Evolutionary conservation across 257 asterid species (phyloP), one percentile per base, ranked within the genome.

Genomic region (Avicennia marina): DNA sequence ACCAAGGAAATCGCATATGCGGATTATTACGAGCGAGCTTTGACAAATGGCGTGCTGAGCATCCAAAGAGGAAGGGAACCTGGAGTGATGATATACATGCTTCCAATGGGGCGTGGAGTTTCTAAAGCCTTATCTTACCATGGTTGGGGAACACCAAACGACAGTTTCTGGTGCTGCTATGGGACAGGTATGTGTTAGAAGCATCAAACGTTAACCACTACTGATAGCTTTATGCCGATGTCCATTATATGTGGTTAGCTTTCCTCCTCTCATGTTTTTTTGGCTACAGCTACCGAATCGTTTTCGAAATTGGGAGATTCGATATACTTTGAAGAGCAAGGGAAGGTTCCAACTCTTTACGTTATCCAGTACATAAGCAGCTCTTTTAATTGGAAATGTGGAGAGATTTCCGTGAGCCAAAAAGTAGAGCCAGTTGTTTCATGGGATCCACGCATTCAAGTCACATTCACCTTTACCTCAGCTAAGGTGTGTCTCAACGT

Each of bases 261-360:
- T n/a, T n/a, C n/a, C n/a, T n/a, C n/a, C n/a, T n/a, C n/a, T n/a
- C n/a, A n/a, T n/a, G n/a, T n/a, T n/a, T n/a, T n/a, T n/a, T n/a
- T n/a, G n/a, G n/a, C n/a, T n/a, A n/a, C n/a, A n/a, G n/a, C n/a
- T n/a, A n/a, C n/a, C n/a, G n/a, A n/a, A n/a, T n/a, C n/a, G n/a
- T n/a, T n/a, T n/a, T n/a, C n/a, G n/a, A n/a, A n/a, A n/a, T 53
- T 90, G 69, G 98, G 98, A 65, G 96, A 90, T 70, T 79, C 98
- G 0, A 85, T 87, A 56, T 90, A 87, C 82, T 90, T 90, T 32
- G 96, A 87, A 63, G 91, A 90, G 53, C 76, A 39, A 25, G 95
- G 91, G 50, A 48, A 47, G 0, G 25, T 33, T 62, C 88, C 95
- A 1, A 17, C 76, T 33, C 84, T 90, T 11, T 85, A 90, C 70